Conservation (phyloP, 163 green algal species). For the Chlamydomonas reinhardtii region DNA sequence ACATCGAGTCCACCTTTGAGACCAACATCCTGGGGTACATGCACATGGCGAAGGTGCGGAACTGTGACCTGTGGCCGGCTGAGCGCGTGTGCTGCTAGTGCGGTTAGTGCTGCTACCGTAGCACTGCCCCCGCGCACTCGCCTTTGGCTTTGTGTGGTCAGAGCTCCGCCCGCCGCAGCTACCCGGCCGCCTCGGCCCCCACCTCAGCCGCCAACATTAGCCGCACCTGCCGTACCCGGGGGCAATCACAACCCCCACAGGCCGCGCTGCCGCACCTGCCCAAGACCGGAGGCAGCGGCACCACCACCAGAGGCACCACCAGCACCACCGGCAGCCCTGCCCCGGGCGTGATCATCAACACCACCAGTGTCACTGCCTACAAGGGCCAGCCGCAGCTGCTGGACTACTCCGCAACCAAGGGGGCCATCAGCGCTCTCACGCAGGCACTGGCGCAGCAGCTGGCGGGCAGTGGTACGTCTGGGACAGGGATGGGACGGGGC, state of each 20-base stretch:
- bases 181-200: too few relatives aligned
- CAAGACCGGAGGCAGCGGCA: too few relatives aligned
- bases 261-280: constrained; percentile 59
- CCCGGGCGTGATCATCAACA: constrained; percentile 61
- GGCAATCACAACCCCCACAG: constrained; percentile 11
- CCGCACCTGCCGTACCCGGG: too few relatives aligned
- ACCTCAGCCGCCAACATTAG: too few relatives aligned
- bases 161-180: too few relatives aligned
- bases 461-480: constrained; percentile 60
- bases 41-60: constrained; percentile 46
- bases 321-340: too few relatives aligned
- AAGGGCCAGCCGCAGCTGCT: constrained; percentile 63
- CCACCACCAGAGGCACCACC: constrained; percentile 58
- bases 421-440: constrained; percentile 63
- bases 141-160: too few relatives aligned
- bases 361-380: constrained; percentile 63
- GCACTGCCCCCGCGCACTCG: too few relatives aligned
- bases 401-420: constrained; percentile 74
- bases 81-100: too few relatives aligned
- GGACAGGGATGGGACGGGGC: too few relatives aligned
- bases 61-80: too few relatives aligned
- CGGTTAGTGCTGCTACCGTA: too few relatives aligned
- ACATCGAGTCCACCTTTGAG: constrained; percentile 47
- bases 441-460: constrained; percentile 60
- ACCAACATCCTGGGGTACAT: constrained; percentile 53